Base-by-base conservation (phyloP, 202 grass and related monocot species). In the Schoenoplectus triqueter region DNA sequence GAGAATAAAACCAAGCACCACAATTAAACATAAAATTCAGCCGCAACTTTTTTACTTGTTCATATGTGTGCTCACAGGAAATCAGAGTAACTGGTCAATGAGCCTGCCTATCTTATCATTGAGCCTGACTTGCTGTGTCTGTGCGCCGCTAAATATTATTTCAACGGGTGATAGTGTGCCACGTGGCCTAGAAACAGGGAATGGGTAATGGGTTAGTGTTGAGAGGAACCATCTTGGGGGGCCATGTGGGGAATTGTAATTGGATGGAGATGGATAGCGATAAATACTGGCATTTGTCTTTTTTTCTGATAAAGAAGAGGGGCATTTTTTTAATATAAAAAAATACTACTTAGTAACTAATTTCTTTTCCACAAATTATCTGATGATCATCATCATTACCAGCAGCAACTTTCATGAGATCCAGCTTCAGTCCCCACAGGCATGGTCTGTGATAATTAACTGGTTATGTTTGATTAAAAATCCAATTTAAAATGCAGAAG, bases 201-300 rank as follows among this genome's bases (percentile, higher is more conserved):
- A 31, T 31, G 31, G 31, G 31, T 31, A 31, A 31, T 31, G 2
- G 50, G 19, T 31, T 31, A 22, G 14, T 17, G 22, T 17, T 55
- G 18, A 20, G n/a, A 81, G 52, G 41, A 15, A 40, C 22, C 15
- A 31, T 64, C 52, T 64, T 49, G 80, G 41, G 31, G 31, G 45
- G n/a, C 80, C 80, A 67, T 66, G 61, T 81, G 79, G 46, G 9
- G 18, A 78, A 42, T 31, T 82, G 61, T 82, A 50, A 82, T 52
- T 66, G 64, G 59, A 65, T 81, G 78, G 56, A 20, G 57, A 56
- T 82, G 4, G 31, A 31, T 31, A 31, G 31, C 31, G 31, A 31
- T 31, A 31, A 61, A 45, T 79, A 79, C 55, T 61, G 75, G 22
- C 6, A 45, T 31, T 31, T 79, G 75, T 79, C 75, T 79, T 78